Conservation (phyloP, 2,329 filamentous ascomycete species). For the Lasiodiplodia sp. region DNA sequence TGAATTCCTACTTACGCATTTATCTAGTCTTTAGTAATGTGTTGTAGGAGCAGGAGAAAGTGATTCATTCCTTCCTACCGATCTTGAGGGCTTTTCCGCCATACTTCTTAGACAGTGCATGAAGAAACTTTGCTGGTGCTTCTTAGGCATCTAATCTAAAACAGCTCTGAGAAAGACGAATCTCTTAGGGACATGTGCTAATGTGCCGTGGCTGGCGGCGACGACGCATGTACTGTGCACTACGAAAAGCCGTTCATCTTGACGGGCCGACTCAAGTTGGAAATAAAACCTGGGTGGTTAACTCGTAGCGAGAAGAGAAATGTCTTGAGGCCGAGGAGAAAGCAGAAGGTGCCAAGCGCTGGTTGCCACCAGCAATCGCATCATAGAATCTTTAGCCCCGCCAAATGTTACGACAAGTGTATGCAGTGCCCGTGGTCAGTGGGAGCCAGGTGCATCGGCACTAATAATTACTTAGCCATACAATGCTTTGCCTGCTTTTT, state of each 20-base stretch:
- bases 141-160: background rate
- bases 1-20: no score
- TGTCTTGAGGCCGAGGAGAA: background rate
- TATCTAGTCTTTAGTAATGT: background rate
- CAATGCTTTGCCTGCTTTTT: no score
- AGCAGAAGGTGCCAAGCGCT: background rate
- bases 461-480: no score
- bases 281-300: background rate
- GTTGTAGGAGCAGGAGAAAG: no score
- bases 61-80: no score
- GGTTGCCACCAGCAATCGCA: background rate
- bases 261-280: background rate
- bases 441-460: no score
- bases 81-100: background rate
- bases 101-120: background rate
- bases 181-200: no score
- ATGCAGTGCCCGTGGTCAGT: background rate
- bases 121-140: background rate
- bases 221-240: background rate
- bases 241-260: background rate
- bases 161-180: background rate
- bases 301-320: background rate
- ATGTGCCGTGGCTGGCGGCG: background rate
- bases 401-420: background rate
- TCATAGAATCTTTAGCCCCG: background rate